phyloP scores from a whole-genome alignment of 1,139 yeast genomes.

The Blastobotrys elegans region DNA sequence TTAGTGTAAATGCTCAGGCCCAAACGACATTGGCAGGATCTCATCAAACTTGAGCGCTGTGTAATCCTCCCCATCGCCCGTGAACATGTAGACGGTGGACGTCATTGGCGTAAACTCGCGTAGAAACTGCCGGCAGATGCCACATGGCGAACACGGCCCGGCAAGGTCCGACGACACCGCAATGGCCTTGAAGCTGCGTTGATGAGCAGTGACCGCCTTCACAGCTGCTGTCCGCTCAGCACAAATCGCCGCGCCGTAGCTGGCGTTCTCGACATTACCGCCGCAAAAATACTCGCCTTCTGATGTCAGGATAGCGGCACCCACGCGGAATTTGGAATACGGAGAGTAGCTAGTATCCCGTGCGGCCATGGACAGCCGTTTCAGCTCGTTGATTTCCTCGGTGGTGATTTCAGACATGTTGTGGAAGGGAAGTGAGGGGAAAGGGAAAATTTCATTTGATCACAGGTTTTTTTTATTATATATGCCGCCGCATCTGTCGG shows the following conservation, averaged over 20 bases:
- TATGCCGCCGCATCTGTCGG: slow-evolving; percentile 53
- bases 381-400: slow-evolving; percentile 14
- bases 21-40: slow-evolving; percentile 65
- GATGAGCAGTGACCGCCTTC: slow-evolving; percentile 55
- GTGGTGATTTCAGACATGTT: slow-evolving; percentile 8
- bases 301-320: slow-evolving; percentile 61
- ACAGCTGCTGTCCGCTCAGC: slow-evolving; percentile 83
- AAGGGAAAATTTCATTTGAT: neutral
- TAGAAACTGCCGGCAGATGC: slow-evolving; percentile 85
- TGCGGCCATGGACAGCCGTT: slow-evolving; percentile 20
- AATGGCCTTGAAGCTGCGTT: slow-evolving; percentile 49
- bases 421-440: slow-evolving; percentile 1
- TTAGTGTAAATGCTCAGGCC: slow-evolving; percentile 60
- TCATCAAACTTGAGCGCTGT: slow-evolving; percentile 2
- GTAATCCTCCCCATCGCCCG: neutral
- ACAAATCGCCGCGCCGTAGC: slow-evolving; percentile 83
- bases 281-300: slow-evolving; percentile 55
- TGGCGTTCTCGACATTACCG: slow-evolving; percentile 90
- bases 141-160: slow-evolving; percentile 78
- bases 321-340: slow-evolving; percentile 83
- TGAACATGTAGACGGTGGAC: slow-evolving; percentile 31
- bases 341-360: slow-evolving; percentile 61
- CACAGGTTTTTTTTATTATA: too few species aligned
- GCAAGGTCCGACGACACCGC: slow-evolving; percentile 66
- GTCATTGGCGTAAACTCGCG: slow-evolving; percentile 56